phyloP scores from a whole-genome alignment of 192 early-diverging fungal species.

The Spizellomyces sp. region DNA sequence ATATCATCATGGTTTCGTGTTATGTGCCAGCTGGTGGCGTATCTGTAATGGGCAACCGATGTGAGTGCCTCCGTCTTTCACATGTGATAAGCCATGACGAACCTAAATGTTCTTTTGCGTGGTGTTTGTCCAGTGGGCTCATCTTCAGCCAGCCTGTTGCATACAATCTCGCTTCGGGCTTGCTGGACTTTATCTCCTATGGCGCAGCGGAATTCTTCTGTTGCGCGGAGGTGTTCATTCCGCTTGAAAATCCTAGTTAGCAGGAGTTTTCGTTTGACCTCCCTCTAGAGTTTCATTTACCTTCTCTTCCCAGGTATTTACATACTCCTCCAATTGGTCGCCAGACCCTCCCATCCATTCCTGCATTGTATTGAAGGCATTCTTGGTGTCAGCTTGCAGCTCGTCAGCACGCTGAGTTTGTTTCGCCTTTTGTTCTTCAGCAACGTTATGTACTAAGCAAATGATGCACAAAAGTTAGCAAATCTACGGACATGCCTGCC shows the following conservation, averaged over 20 bases:
- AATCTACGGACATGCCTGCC: too few relatives aligned
- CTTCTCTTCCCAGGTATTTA: not conserved
- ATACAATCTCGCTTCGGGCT: too few relatives aligned
- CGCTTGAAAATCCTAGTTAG: too few relatives aligned
- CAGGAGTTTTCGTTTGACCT: too few relatives aligned
- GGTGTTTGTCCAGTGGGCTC: conserved; percentile 46
- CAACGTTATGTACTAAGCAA: too few relatives aligned
- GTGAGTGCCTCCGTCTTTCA: not conserved
- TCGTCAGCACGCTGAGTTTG: not conserved
- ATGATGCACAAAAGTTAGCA: too few relatives aligned
- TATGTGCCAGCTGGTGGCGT: conserved; percentile 24
- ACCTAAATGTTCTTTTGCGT: conserved; percentile 37
- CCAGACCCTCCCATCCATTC: not conserved
- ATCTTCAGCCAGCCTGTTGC: conserved; percentile 36
- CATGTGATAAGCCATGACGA: not conserved
- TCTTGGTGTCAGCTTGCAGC: not conserved
- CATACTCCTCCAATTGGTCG: not conserved
- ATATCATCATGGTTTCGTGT: conserved; percentile 36
- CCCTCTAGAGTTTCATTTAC: not conserved
- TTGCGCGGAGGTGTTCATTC: too few relatives aligned
- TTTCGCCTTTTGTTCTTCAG: not conserved
- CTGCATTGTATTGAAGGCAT: not conserved
- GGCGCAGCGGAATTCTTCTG: too few relatives aligned
- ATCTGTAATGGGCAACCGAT: not conserved
- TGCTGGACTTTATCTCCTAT: too few relatives aligned